These are phyloP conservation scores for Hymenoscyphus repandus DNA, from an alignment of 2,329 filamentous ascomycete species.

Conservation along the genomic window DNA sequence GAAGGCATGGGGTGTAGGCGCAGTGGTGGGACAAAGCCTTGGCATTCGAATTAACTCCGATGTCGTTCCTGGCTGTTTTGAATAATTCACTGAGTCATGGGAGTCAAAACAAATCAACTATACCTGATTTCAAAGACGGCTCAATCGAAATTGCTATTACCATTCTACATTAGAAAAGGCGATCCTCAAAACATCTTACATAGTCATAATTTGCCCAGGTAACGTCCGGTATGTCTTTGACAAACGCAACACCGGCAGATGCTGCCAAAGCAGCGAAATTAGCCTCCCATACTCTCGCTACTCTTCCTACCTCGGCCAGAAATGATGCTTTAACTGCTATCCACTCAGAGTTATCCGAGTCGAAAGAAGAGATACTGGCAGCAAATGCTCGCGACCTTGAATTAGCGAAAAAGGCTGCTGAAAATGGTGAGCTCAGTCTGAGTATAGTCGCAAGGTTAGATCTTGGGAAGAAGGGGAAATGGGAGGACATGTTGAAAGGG, in stretches of 20 bases:
- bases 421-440: constrained; percentile 69
- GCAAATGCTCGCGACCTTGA: constrained; percentile 84
- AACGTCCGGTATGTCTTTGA: constrained; percentile 68
- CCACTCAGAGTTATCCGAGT: constrained; percentile 65
- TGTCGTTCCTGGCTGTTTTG: not conserved
- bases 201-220: no score
- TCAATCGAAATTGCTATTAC: not conserved
- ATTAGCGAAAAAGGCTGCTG: constrained; percentile 66
- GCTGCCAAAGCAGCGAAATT: constrained; percentile 73
- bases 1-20: not conserved
- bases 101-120: not conserved
- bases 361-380: constrained; percentile 71
- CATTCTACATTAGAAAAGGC: not conserved
- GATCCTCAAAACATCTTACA: no score
- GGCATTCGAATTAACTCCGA: not conserved
- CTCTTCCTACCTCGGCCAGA: constrained; percentile 67
- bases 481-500: constrained; percentile 95
- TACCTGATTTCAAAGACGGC: not conserved
- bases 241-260: constrained; percentile 72
- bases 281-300: constrained; percentile 78
- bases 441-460: constrained; percentile 87
- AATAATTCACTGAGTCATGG: not conserved
- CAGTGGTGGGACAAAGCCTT: not conserved
- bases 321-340: constrained; percentile 83
- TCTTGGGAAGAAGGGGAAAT: constrained; percentile 81